Conservation (phyloP, 495 filamentous ascomycete genomes). For the Daldinia vernicosa region DNA sequence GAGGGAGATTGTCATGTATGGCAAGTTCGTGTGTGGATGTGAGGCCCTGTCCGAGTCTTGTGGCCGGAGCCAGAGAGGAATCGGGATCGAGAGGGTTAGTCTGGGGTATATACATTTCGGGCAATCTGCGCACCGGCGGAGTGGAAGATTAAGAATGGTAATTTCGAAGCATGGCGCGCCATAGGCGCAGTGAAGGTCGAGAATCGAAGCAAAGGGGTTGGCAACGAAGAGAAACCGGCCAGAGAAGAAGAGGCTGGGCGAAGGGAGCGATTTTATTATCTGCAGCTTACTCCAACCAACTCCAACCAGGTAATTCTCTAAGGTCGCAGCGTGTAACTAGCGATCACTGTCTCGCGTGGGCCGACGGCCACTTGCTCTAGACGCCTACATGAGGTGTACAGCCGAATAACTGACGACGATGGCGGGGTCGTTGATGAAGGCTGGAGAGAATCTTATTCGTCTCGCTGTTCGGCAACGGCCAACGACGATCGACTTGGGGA, state of each 20-base stretch:
- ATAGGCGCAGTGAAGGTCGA: conserved; percentile 30
- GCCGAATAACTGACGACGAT: conserved; percentile 35
- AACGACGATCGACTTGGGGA: conserved; percentile 38
- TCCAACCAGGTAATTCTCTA: conserved; percentile 24
- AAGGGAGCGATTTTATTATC: conserved; percentile 39
- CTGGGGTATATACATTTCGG: conserved; percentile 38
- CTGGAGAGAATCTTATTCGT: conserved; percentile 27
- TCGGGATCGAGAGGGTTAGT: conserved; percentile 19
- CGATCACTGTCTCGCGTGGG: conserved; percentile 38
- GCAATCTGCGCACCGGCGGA: conserved; percentile 21
- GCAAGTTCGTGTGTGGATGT: conserved; percentile 4
- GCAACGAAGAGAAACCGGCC: conserved; percentile 21
- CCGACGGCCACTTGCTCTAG: conserved; percentile 29
- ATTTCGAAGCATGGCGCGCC: conserved; percentile 31
- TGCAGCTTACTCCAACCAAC: conserved; percentile 25
- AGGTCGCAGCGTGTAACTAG: conserved; percentile 42
- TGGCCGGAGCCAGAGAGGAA: conserved; percentile 24
- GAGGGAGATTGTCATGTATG: conserved; percentile 14
- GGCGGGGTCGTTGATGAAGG: conserved; percentile 34
- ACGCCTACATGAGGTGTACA: conserved; percentile 23
- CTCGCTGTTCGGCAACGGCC: conserved; percentile 25
- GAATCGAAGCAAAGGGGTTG: conserved; percentile 27
- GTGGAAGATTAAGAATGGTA: conserved; percentile 19
- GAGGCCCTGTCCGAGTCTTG: conserved; percentile 14
- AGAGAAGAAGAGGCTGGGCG: conserved; percentile 26